These are phyloP conservation scores for Bonia amplexicaulis DNA, from an alignment of 176 grass and related monocot genomes.

Conservation along the genomic window DNA sequence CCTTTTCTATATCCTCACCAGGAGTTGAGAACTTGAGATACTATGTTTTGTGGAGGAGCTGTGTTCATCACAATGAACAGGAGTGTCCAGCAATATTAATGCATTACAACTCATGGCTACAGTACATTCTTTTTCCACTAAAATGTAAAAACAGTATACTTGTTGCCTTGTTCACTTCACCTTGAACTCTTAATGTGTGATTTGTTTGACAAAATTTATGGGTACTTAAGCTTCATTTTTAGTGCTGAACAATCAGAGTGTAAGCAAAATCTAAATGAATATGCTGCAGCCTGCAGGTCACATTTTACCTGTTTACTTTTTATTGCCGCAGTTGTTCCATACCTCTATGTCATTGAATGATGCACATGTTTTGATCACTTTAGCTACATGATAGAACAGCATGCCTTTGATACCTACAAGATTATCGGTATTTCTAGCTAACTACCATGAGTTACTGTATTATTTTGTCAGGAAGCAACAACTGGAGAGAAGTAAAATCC, in stretches of 20 bases:
- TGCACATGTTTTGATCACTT: not conserved
- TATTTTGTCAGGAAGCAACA: slow-evolving; percentile 41
- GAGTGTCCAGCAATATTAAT: not conserved
- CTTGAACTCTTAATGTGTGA: slow-evolving; percentile 1
- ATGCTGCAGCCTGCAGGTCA: not conserved
- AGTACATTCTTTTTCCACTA: not conserved
- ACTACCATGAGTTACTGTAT: not conserved
- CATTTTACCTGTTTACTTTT: not conserved
- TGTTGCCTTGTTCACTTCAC: not conserved
- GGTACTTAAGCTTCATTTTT: not conserved
- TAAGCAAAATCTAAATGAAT: not conserved
- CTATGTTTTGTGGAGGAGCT: not conserved
- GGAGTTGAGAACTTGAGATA: not conserved
- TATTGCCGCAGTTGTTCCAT: not conserved
- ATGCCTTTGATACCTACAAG: not conserved
- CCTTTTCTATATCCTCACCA: not conserved
- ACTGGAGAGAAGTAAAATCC: slow-evolving; percentile 41
- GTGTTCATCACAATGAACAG: not conserved
- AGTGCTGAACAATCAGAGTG: not conserved
- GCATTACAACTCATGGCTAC: not conserved
- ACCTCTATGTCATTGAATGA: not conserved
- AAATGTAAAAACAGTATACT: not conserved
- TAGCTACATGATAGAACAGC: not conserved
- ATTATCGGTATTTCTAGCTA: slow-evolving; percentile 1
- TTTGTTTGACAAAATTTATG: not conserved